These are phyloP conservation scores for Nakazawaea holstii DNA, from an alignment of 805 yeast species.

Conservation along the genomic window DNA sequence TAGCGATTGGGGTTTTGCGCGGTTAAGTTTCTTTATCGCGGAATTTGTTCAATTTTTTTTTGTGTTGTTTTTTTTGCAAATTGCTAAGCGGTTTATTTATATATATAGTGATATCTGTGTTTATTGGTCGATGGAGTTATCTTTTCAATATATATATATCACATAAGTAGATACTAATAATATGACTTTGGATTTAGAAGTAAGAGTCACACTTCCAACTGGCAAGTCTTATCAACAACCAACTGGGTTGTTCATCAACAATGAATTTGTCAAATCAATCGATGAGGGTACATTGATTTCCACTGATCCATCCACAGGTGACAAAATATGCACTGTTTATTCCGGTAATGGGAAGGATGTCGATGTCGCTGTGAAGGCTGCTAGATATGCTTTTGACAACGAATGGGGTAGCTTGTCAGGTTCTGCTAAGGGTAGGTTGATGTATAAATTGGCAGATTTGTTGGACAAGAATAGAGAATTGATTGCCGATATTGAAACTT, in stretches of 20 bases:
- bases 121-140: neutral
- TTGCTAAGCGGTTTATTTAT: too few relatives aligned
- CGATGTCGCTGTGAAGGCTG: slow-evolving; percentile 47
- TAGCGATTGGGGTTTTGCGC: neutral
- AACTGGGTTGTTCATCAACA: slow-evolving; percentile 84
- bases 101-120: too few relatives aligned
- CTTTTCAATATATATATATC: neutral
- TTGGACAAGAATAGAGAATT: slow-evolving; percentile 43
- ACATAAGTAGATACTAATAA: too few relatives aligned
- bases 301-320: slow-evolving; percentile 50
- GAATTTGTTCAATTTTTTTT: neutral
- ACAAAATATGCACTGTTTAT: slow-evolving; percentile 44
- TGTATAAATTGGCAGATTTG: slow-evolving; percentile 45
- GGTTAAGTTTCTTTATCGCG: neutral
- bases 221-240: slow-evolving; percentile 55
- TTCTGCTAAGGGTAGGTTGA: slow-evolving; percentile 35
- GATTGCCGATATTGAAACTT: slow-evolving; percentile 51
- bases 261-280: slow-evolving; percentile 61
- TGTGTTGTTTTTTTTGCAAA: too few relatives aligned
- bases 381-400: slow-evolving; percentile 41
- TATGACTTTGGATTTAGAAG: slow-evolving; percentile 9
- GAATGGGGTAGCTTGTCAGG: slow-evolving; percentile 46
- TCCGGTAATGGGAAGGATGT: slow-evolving; percentile 48
- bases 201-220: slow-evolving; percentile 28
- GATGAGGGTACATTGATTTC: slow-evolving; percentile 56